Percentiles rank a stretch among this genome's conserved stretches.
These are phyloP conservation scores for Lichenothelia convexa DNA, from an alignment of 495 filamentous ascomycete genomes.

Conservation along the genomic window DNA sequence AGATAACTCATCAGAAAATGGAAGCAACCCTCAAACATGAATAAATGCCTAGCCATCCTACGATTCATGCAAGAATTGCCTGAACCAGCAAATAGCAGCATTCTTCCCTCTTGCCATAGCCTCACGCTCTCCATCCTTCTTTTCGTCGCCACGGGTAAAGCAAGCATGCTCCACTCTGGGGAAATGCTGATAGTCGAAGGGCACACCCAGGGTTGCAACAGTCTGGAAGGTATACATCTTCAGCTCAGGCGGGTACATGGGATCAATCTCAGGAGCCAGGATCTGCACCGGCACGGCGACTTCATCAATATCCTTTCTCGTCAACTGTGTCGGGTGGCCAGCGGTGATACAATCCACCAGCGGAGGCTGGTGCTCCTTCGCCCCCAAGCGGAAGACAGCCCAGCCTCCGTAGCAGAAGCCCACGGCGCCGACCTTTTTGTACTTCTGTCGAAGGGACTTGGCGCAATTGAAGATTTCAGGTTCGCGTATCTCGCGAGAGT, in stretches of 20 bases:
- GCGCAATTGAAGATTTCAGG: conserved; percentile 36
- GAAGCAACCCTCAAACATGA: too few relatives aligned
- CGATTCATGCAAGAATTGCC: background rate
- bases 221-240: conserved; percentile 28
- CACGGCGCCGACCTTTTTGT: conserved; percentile 29
- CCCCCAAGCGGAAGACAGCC: conserved; percentile 33
- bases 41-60: too few relatives aligned
- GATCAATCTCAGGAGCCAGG: conserved; percentile 38
- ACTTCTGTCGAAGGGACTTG: conserved; percentile 21
- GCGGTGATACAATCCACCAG: conserved; percentile 38
- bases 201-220: conserved; percentile 24
- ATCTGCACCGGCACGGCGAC: conserved; percentile 38
- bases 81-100: conserved; percentile 4
- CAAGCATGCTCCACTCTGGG: conserved; percentile 34
- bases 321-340: conserved; percentile 34
- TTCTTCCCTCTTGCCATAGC: conserved; percentile 32
- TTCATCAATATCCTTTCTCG: conserved; percentile 30
- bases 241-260: conserved; percentile 28
- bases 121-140: conserved; percentile 23
- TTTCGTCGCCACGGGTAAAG: conserved; percentile 27
- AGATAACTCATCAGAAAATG: too few relatives aligned
- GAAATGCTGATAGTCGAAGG: conserved; percentile 41
- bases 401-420: conserved; percentile 47
- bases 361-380: conserved; percentile 14
- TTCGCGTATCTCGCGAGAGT: conserved; percentile 27